Conservation (phyloP, 2,329 filamentous ascomycete species). For the Fusarium napiforme region DNA sequence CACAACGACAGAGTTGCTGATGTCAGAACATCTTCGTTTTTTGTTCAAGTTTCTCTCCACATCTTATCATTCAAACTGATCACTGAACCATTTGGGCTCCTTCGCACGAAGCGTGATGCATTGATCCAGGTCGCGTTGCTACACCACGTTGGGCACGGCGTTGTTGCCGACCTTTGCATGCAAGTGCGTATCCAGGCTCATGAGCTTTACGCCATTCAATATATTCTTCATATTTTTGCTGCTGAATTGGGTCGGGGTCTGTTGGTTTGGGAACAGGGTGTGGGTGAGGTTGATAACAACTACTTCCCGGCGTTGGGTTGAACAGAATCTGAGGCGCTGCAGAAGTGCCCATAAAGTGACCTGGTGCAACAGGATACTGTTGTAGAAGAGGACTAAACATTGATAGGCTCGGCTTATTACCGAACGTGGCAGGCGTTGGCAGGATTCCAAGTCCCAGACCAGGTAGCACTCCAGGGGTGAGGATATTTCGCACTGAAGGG, state of each 20-base stretch:
- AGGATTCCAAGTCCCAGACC: conserved; percentile 3
- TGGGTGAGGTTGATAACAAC: neutral
- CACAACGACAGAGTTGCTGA: neutral
- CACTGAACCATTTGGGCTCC: neutral
- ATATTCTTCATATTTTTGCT: conserved; percentile 60
- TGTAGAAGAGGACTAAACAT: conserved; percentile 3
- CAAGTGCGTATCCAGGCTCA: conserved; percentile 59
- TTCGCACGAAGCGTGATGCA: neutral
- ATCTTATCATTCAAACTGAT: neutral
- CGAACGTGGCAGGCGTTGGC: neutral
- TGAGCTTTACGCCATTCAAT: conserved; percentile 61
- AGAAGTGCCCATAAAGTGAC: neutral
- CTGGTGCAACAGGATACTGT: neutral
- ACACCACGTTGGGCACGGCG: conserved; percentile 48
- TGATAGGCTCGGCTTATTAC: conserved; percentile 2
- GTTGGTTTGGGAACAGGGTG: conserved; percentile 54
- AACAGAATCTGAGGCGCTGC: neutral
- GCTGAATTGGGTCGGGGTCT: conserved; percentile 53
- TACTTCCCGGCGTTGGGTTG: neutral
- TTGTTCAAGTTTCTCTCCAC: neutral
- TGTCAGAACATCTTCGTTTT: neutral
- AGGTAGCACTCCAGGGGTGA: conserved; percentile 9
- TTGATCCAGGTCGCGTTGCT: conserved; percentile 1
- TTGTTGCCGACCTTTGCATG: conserved; percentile 59
- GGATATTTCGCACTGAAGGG: neutral